phyloP scores from a whole-genome alignment of 371 early-diverging fungal species.

The Haplosporangium sp. region DNA sequence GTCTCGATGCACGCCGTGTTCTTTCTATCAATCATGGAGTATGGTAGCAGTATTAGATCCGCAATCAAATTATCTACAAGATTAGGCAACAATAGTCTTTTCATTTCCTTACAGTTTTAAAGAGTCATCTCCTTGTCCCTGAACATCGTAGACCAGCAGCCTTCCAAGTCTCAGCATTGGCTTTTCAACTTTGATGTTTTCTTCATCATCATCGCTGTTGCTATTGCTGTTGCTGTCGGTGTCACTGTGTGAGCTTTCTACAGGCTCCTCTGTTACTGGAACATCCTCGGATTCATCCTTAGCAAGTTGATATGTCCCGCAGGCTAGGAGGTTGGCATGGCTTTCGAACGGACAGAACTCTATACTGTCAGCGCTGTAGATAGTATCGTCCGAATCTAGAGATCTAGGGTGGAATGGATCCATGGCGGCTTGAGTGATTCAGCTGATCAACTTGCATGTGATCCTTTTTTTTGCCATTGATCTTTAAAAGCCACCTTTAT shows the following conservation, averaged over 20 bases:
- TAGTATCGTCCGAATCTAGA: conserved; percentile 72
- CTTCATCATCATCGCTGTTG: conserved; percentile 43
- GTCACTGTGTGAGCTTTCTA: background rate
- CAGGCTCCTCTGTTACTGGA: conserved; percentile 43
- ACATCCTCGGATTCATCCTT: conserved; percentile 50
- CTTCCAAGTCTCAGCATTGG: conserved; percentile 57
- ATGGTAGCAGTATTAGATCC: background rate
- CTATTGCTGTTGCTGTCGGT: conserved; percentile 8
- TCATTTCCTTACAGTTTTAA: conserved; percentile 24
- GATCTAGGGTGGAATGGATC: conserved; percentile 49
- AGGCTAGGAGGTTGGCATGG: conserved; percentile 63
- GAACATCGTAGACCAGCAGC: conserved; percentile 52
- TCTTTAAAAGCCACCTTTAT: conserved; percentile 6
- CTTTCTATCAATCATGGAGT: conserved; percentile 11
- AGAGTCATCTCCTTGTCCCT: conserved; percentile 19
- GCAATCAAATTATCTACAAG: background rate
- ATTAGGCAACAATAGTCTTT: background rate
- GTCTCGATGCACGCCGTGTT: conserved; percentile 67
- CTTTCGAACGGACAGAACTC: conserved; percentile 80
- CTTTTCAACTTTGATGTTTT: conserved; percentile 18
- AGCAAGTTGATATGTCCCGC: conserved; percentile 85
- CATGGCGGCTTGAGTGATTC: conserved; percentile 8
- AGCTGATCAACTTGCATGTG: background rate
- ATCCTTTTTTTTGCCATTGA: conserved; percentile 1
- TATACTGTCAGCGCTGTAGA: conserved; percentile 83